Percentiles rank a stretch among this genome's conserved stretches.
Conservation (phyloP, 805 yeast species). For the Kodamaea kakaduensis region DNA sequence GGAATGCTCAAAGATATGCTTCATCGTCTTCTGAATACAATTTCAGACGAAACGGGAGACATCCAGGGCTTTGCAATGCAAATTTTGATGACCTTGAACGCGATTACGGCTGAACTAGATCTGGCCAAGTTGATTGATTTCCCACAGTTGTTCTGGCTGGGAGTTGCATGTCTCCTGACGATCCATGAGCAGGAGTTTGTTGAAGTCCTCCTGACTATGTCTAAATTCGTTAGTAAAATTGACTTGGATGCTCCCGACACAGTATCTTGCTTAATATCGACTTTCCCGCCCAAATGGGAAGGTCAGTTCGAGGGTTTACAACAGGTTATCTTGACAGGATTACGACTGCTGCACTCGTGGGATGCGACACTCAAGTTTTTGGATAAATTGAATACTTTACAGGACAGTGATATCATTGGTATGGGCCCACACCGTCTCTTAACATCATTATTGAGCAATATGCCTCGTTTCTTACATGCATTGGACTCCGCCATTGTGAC, state of each 20-base stretch:
- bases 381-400: constrained; percentile 62
- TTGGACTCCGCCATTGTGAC: constrained; percentile 41
- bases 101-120: constrained; percentile 81
- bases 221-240: constrained; percentile 80
- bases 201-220: constrained; percentile 77
- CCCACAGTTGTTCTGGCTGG: constrained; percentile 94
- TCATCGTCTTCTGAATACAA: constrained; percentile 86
- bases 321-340: constrained; percentile 71
- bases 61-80: constrained; percentile 98
- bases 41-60: constrained; percentile 82
- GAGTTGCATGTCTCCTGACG: constrained; percentile 86
- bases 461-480: constrained; percentile 84
- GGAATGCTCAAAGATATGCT: constrained; percentile 90
- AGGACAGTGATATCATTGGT: constrained; percentile 75
- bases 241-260: constrained; percentile 84
- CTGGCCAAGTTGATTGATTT: constrained; percentile 75
- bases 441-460: constrained; percentile 67
- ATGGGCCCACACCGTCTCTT: constrained; percentile 65
- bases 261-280: constrained; percentile 73
- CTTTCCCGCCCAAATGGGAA: constrained; percentile 95
- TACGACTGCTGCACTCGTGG: constrained; percentile 76
- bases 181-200: constrained; percentile 90
- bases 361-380: constrained; percentile 72
- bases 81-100: constrained; percentile 91
- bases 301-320: constrained; percentile 90